Evolutionary conservation across 2,329 filamentous ascomycete genomes (phyloP), one percentile per base, ranked within the genome.

Genomic region (Clathrospora elynae): DNA sequence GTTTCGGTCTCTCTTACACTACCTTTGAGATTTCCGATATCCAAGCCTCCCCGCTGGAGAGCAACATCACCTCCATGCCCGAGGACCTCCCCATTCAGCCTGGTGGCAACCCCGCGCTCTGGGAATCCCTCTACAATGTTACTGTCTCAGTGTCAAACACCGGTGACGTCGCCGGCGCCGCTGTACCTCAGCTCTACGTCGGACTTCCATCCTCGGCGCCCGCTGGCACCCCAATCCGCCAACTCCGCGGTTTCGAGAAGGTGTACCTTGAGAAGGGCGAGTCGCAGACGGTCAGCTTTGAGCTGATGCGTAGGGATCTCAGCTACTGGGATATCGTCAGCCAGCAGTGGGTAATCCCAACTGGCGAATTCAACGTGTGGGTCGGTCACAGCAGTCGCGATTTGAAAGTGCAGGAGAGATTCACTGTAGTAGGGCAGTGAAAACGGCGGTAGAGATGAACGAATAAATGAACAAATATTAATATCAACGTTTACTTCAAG

Each of bases 291-390:
- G 93, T 93, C 71, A 75, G 68, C 1, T 84, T 82, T 1, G 78
- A 83, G 19, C 70, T 96, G 36, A 89, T 84, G 14, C 79, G 91
- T 23, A 82, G 89, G 42, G 91, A 96, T 64, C 56, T 96, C 47
- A 90, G 86, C 68, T 93, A 89, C 73, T 96, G 91, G 91, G 88
- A 95, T 55, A 74, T 81, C 1, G 75, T 66, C 1, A 67, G 73
- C 13, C 90, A 96, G 76, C 84, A 96, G 74, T 96, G 91, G 90
- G 79, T 90, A 18, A 67, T 62, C 51, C 68, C 46, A 69, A 75
- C n/a, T 62, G 77, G 68, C 68, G 65, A 43, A 59, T 63, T 66
- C 37, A 57, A 48, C 6, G 20, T 63, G 25, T 57, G 51, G 42
- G 57, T 59, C 12, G 62, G 62, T 10, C 50, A 56, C n/a, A 64